Percentiles rank a stretch among this genome's conserved stretches.
Evolutionary conservation across 495 filamentous ascomycete species (phyloP).

Genomic region (Penicillium canescens): DNA sequence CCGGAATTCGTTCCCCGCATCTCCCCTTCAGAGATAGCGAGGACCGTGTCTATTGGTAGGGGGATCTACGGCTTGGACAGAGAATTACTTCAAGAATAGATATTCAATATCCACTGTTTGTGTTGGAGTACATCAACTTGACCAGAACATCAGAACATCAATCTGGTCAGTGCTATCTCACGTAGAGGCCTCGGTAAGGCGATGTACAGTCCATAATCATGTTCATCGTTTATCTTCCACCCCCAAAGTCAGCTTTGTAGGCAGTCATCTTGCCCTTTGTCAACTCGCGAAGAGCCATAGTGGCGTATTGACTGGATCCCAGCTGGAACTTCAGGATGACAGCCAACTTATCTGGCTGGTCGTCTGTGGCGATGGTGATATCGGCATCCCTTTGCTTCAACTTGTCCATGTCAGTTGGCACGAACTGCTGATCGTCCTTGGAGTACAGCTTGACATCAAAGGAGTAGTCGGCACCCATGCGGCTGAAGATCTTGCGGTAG

Average conservation of each 20-base stretch:
- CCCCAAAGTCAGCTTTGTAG: constrained; percentile 65
- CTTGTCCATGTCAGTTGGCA: constrained; percentile 76
- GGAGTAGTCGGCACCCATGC: constrained; percentile 54
- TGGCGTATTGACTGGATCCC: constrained; percentile 86
- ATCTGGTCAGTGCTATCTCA: neutral
- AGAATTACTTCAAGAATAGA: too few relatives aligned
- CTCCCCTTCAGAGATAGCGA: too few relatives aligned
- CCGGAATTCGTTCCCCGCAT: too few relatives aligned
- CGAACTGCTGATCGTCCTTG: constrained; percentile 76
- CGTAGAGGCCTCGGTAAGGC: neutral
- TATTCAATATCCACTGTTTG: too few relatives aligned
- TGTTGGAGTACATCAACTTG: neutral
- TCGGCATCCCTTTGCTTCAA: constrained; percentile 23
- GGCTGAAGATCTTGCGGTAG: constrained; percentile 83
- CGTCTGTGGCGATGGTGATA: constrained; percentile 3
- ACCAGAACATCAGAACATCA: neutral
- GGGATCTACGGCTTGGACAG: too few relatives aligned
- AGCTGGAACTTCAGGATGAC: constrained; percentile 85
- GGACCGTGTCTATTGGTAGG: too few relatives aligned
- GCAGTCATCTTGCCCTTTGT: constrained; percentile 65
- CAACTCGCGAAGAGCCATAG: constrained; percentile 88
- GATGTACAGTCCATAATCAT: neutral
- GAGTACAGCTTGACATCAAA: constrained; percentile 70
- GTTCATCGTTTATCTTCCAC: constrained; percentile 33
- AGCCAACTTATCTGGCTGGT: constrained; percentile 60